Conservation (phyloP, 2,329 filamentous ascomycete species). For the Aureobasidium pullulans region DNA sequence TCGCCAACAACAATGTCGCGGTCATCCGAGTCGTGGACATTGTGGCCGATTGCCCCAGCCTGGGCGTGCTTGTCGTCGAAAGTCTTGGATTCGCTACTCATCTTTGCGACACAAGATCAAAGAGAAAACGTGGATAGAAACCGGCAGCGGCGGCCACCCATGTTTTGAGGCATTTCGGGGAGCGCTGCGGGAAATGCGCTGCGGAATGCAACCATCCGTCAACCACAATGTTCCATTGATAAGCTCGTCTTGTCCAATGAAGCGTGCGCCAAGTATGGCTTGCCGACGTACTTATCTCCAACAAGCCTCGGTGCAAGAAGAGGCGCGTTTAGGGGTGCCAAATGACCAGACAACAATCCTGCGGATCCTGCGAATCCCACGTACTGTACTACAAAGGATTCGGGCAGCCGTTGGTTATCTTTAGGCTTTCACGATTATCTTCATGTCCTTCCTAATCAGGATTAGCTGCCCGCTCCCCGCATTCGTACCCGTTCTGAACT, state of each 20-base stretch:
- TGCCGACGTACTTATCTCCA: neutral
- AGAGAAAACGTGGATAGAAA: neutral
- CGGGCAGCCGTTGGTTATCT: neutral
- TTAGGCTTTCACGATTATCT: neutral
- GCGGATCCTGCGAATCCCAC: neutral
- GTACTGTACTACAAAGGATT: neutral
- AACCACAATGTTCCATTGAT: neutral
- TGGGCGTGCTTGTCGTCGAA: neutral
- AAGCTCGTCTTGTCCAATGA: neutral
- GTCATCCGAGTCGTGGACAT: neutral
- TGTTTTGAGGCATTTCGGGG: neutral
- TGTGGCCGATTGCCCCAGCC: neutral
- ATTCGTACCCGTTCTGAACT: too few species aligned
- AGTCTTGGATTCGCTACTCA: neutral
- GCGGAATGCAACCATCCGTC: slow-evolving; percentile 3
- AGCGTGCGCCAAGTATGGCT: neutral
- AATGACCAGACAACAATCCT: neutral
- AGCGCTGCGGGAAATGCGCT: neutral
- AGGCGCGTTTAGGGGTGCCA: neutral
- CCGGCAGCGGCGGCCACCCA: neutral
- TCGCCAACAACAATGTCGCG: slow-evolving; percentile 1
- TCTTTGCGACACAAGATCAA: neutral
- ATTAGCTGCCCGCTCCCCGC: too few species aligned
- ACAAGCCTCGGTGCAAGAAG: slow-evolving; percentile 3
- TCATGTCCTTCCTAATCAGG: neutral